Conservation (phyloP, 768 basidiomycete species). For the Mycena latifolia region DNA sequence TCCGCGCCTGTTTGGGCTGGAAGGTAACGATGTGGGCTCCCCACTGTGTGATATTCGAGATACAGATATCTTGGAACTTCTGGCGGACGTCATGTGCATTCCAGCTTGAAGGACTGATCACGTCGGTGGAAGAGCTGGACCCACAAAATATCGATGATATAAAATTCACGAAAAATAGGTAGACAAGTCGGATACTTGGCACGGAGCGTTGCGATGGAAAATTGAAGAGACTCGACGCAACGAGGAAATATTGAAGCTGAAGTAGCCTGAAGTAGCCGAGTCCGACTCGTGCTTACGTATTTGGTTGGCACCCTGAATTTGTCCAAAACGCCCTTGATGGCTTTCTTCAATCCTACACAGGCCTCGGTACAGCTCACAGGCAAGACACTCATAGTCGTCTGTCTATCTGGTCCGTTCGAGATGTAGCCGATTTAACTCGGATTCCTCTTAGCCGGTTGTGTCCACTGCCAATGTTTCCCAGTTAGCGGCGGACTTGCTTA, state of each 20-base stretch:
- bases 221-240: no score
- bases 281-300: no score
- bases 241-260: no score
- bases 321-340: no score
- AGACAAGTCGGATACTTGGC: no score
- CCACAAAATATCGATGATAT: background rate
- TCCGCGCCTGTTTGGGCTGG: background rate
- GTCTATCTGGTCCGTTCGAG: constrained; percentile 38
- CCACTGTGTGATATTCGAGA: background rate
- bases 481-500: constrained; percentile 80
- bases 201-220: no score
- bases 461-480: constrained; percentile 89
- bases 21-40: constrained; percentile 1
- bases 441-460: constrained; percentile 68
- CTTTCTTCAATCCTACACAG: constrained; percentile 50
- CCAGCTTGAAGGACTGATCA: no score
- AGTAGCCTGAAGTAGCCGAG: no score
- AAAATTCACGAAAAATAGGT: no score
- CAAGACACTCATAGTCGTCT: constrained; percentile 60
- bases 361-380: constrained; percentile 44
- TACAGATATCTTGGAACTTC: constrained; percentile 1
- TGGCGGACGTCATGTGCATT: background rate
- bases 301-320: no score
- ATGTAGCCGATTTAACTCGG: constrained; percentile 16
- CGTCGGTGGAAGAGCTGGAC: no score